Base-by-base conservation (phyloP, 169 alveolate genomes). In the Cystoisospora suis region DNA sequence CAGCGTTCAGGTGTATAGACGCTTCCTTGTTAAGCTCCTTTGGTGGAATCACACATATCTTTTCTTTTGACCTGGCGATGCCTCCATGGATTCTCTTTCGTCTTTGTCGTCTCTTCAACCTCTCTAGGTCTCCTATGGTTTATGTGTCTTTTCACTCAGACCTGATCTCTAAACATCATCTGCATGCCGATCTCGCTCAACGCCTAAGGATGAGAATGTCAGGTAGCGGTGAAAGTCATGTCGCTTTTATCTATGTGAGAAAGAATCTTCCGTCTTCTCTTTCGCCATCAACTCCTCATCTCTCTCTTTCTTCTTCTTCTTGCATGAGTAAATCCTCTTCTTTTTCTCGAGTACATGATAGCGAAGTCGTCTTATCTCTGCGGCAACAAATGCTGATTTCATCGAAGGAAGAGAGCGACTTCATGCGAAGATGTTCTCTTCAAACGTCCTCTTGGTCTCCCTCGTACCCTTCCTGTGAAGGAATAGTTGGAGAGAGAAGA, bases 31-130 rank as follows among this genome's bases (percentile, higher is more conserved):
- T 93, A 42, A 65, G 87, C 47, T 69, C 94, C 29, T 88, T 93
- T 23, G 95, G 91, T 32, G 94, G 94, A 0, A 93, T 91, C 47
- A 85, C 94, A 9, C 95, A 93, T 70, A 88, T 93, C 45, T 90
- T 91, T 34, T 90, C 94, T 27, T 93, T 93, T 77, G 95, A 93
- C 56, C 86, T 93, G 85, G 95, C 95, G 81, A 93, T 93, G 95
- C 95, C 95, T 9, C 87, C 89, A 20, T 81, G 95, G 93, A 88
- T 93, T 79, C 86, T 93, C 29, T 75, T 83, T 36, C 89, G 58
- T 53, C 88, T 91, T 27, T 94, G 91, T 45, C 85, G 81, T 44
- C 75, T 91, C n/a, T 93, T 93, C 81, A 93, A 93, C 75, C 87
- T 44, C 47, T 87, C 87, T 40, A 34, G 34, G 65, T 70, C 91